A percentile compares a stretch with the other conserved stretches of the same genome.
These are phyloP conservation scores for Puya raimondii DNA, from an alignment of 176 grass and related monocot species.

Conservation along the genomic window DNA sequence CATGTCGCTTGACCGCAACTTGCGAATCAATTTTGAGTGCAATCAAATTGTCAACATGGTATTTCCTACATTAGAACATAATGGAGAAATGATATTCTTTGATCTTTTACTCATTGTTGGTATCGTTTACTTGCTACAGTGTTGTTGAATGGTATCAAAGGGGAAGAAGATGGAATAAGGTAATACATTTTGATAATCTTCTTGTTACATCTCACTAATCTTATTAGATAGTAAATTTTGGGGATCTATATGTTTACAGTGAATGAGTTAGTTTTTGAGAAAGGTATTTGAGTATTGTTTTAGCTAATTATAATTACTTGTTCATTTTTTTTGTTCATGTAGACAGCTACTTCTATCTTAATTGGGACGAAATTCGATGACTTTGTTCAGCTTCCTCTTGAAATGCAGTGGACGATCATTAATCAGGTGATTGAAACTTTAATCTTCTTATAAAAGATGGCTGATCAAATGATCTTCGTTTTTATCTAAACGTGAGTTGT, in stretches of 20 bases:
- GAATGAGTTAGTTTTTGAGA: background rate
- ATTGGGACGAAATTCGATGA: constrained; percentile 98
- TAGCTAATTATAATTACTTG: constrained; percentile 1
- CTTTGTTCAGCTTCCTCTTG: constrained; percentile 94
- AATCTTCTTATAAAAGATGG: background rate
- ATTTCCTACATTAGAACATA: background rate
- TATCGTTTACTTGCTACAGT: constrained; percentile 41
- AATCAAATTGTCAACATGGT: too few species aligned
- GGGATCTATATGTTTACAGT: background rate
- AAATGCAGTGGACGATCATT: constrained; percentile 91
- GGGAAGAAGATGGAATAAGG: constrained; percentile 98
- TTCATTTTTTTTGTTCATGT: background rate
- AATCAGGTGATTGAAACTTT: constrained; percentile 40
- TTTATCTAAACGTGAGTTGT: background rate
- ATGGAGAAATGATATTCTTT: background rate
- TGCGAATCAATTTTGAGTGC: too few species aligned
- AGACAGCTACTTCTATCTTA: constrained; percentile 92
- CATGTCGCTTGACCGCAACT: too few species aligned
- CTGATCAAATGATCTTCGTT: background rate
- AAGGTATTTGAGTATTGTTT: background rate
- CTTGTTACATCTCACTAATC: constrained; percentile 9
- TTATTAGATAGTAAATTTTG: constrained; percentile 7
- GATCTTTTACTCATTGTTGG: constrained; percentile 9
- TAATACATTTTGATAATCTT: constrained; percentile 11
- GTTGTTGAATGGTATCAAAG: constrained; percentile 70